Evolutionary conservation across 2,329 filamentous ascomycete species (phyloP).

Genomic region (Aspergillus puulaauensis): DNA sequence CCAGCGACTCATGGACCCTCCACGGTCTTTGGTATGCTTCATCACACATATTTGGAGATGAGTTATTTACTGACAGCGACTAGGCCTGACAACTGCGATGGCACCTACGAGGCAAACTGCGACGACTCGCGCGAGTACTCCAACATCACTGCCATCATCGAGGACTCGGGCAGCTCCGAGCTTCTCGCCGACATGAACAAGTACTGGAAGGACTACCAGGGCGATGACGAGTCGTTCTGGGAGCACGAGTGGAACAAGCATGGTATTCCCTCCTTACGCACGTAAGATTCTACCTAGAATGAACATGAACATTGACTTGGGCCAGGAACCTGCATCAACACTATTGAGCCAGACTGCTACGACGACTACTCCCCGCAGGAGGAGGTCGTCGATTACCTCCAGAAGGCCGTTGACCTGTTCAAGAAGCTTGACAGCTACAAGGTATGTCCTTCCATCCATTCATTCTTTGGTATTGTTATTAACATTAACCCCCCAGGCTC

Average conservation of each 20-base stretch:
- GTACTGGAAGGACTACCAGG: conserved; percentile 60
- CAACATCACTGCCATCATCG: conserved; percentile 58
- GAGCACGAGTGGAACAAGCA: conserved; percentile 72
- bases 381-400: conserved; percentile 60
- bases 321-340: conserved; percentile 65
- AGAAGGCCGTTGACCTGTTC: conserved; percentile 56
- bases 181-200: conserved; percentile 58
- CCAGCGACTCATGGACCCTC: conserved; percentile 57
- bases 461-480: background rate
- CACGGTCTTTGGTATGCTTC: conserved; percentile 54
- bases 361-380: conserved; percentile 53
- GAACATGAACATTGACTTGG: background rate
- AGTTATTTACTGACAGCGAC: background rate
- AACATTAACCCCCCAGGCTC: conserved; percentile 36
- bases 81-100: conserved; percentile 57
- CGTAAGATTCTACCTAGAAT: background rate
- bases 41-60: background rate
- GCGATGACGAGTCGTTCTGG: conserved; percentile 61
- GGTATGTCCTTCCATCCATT: conserved; percentile 24
- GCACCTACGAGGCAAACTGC: conserved; percentile 57
- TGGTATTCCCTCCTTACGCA: conserved; percentile 32
- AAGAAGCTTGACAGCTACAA: conserved; percentile 56
- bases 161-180: conserved; percentile 49
- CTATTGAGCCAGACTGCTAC: conserved; percentile 66
- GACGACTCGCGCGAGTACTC: conserved; percentile 55